Percentiles rank a stretch among this genome's conserved stretches.
These are phyloP conservation scores for Brassica napus DNA, from an alignment of 345 rosid species.

Conservation along the genomic window Da-Ae NC_063441.1:11427001-11427500, in stretches of 20 bases:
- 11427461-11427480: conserved; percentile 89
- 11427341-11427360: conserved; percentile 59
- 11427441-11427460: conserved; percentile 59
- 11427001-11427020: conserved; percentile 90
- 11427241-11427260: conserved; percentile 89
- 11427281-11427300: conserved; percentile 72
- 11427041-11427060: conserved; percentile 78
- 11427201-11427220: conserved; percentile 74
- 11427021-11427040: conserved; percentile 88
- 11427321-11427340: conserved; percentile 76
- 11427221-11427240: conserved; percentile 65
- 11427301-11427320: conserved; percentile 82
- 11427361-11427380: conserved; percentile 94
- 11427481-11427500: conserved; percentile 71
- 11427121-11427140: conserved; percentile 68
- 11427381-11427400: conserved; percentile 93
- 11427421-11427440: conserved; percentile 60
- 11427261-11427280: conserved; percentile 88
- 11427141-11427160: conserved; percentile 68
- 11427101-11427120: conserved; percentile 74
- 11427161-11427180: conserved; percentile 97
- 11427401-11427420: conserved; percentile 58
- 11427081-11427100: conserved; percentile 76
- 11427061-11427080: conserved; percentile 65
- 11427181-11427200: conserved; percentile 88